phyloP scores from a whole-genome alignment of 1,284 basidiomycete genomes.

The Pseudozyma hubeiensis region DNA sequence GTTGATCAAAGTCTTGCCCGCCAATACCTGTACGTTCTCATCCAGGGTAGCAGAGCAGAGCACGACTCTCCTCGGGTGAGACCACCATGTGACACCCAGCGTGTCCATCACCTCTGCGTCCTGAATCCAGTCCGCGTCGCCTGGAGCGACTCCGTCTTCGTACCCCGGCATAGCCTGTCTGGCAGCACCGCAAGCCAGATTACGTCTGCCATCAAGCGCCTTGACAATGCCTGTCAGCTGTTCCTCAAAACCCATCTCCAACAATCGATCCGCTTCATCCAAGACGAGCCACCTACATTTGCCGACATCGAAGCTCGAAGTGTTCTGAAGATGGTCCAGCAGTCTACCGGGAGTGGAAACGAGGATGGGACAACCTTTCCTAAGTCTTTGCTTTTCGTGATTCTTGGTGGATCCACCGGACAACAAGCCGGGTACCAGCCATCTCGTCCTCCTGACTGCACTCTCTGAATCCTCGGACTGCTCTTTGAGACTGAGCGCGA shows the following conservation, averaged over 20 bases:
- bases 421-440: slow-evolving; percentile 92
- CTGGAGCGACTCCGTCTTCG: slow-evolving; percentile 19
- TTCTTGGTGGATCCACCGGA: slow-evolving; percentile 79
- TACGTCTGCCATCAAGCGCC: slow-evolving; percentile 62
- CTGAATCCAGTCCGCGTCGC: slow-evolving; percentile 22
- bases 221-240: slow-evolving; percentile 79
- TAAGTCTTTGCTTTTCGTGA: slow-evolving; percentile 79
- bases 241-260: slow-evolving; percentile 74
- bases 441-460: slow-evolving; percentile 72
- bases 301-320: slow-evolving; percentile 87
- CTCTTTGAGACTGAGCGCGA: slow-evolving; percentile 76
- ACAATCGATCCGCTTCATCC: slow-evolving; percentile 92
- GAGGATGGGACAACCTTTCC: slow-evolving; percentile 80
- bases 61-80: slow-evolving; percentile 79
- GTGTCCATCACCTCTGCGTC: slow-evolving; percentile 56
- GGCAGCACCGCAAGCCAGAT: slow-evolving; percentile 72
- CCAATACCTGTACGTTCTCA: slow-evolving; percentile 92
- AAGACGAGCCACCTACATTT: slow-evolving; percentile 96
- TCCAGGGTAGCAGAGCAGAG: slow-evolving; percentile 96
- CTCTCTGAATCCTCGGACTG: slow-evolving; percentile 72
- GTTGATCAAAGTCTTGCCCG: slow-evolving; percentile 79
- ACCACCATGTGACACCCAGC: slow-evolving; percentile 65
- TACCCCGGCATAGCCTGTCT: slow-evolving; percentile 70
- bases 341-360: slow-evolving; percentile 79
- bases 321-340: slow-evolving; percentile 82